Percentiles rank a stretch among this genome's conserved stretches.
Conservation (phyloP, 768 basidiomycete genomes). For the Kwoniella bestiolae region DNA sequence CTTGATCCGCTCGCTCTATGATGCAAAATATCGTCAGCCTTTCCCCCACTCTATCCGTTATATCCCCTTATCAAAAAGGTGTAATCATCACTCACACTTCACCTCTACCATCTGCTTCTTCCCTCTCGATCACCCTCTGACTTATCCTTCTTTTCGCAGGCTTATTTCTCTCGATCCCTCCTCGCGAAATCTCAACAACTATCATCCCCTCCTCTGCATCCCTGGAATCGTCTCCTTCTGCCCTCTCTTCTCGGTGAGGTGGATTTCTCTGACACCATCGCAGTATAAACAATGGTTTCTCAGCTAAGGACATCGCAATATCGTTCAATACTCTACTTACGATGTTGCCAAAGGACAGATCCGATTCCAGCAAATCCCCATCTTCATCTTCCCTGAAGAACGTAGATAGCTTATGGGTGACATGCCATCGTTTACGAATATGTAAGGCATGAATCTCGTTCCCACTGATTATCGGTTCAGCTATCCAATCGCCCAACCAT, state of each 20-base stretch:
- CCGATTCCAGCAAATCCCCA: conserved; percentile 5
- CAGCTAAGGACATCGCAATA: too few species aligned
- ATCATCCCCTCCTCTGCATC: conserved; percentile 5
- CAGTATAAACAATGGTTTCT: too few species aligned
- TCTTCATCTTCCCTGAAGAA: conserved; percentile 8
- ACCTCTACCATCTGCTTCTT: neutral
- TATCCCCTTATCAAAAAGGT: too few species aligned
- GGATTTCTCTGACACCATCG: neutral
- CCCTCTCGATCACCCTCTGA: neutral
- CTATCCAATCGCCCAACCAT: conserved; percentile 15
- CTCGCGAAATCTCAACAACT: conserved; percentile 9
- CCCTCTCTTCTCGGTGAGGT: neutral
- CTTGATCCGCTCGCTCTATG: neutral
- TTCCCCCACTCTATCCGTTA: too few species aligned
- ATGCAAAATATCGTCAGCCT: neutral
- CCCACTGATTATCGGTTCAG: conserved; percentile 16
- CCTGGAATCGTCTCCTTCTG: neutral
- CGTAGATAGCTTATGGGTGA: conserved; percentile 12
- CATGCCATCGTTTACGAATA: conserved; percentile 14
- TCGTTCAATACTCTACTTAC: too few species aligned
- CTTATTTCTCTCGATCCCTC: conserved; percentile 13
- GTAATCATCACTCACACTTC: neutral
- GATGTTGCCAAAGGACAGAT: conserved; percentile 10
- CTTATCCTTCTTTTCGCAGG: conserved; percentile 14
- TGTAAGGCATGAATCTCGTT: conserved; percentile 3